These are phyloP conservation scores for Fusarium setosum DNA, from an alignment of 2,329 filamentous ascomycete genomes.

Conservation along the genomic window DNA sequence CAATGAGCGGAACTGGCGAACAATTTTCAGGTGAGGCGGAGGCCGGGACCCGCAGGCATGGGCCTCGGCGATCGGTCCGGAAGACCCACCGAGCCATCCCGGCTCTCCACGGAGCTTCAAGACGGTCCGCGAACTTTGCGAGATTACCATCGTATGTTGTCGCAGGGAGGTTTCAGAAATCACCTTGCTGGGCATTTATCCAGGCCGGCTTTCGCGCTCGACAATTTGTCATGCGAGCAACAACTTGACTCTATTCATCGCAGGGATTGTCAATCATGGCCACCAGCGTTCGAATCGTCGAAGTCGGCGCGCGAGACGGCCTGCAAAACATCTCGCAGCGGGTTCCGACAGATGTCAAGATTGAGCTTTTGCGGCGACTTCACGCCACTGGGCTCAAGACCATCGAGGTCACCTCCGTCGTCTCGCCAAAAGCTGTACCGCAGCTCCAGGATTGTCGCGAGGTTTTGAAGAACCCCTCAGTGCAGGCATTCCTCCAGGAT, in stretches of 20 bases:
- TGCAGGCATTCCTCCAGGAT: neutral
- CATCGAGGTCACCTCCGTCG: neutral
- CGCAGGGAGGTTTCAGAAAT: too few relatives aligned
- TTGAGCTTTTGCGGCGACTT: conserved; percentile 70
- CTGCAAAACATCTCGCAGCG: conserved; percentile 74
- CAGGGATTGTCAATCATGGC: neutral
- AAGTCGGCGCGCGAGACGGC: conserved; percentile 77
- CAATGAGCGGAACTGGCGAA: too few relatives aligned
- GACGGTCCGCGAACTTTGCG: neutral
- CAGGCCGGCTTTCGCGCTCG: too few relatives aligned
- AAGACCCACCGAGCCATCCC: neutral
- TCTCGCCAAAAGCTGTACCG: neutral
- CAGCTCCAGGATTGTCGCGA: neutral
- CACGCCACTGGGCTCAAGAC: conserved; percentile 37
- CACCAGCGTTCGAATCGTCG: conserved; percentile 54
- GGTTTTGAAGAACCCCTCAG: neutral
- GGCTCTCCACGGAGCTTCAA: neutral
- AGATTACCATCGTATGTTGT: too few relatives aligned
- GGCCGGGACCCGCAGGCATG: too few relatives aligned
- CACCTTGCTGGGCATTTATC: too few relatives aligned
- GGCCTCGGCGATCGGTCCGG: neutral
- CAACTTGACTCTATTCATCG: neutral
- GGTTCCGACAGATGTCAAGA: conserved; percentile 70
- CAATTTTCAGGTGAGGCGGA: too few relatives aligned
- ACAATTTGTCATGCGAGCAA: neutral